Evolutionary conservation across 139 green algal species (phyloP).

Genomic region (Haematococcus lacustris): DNA sequence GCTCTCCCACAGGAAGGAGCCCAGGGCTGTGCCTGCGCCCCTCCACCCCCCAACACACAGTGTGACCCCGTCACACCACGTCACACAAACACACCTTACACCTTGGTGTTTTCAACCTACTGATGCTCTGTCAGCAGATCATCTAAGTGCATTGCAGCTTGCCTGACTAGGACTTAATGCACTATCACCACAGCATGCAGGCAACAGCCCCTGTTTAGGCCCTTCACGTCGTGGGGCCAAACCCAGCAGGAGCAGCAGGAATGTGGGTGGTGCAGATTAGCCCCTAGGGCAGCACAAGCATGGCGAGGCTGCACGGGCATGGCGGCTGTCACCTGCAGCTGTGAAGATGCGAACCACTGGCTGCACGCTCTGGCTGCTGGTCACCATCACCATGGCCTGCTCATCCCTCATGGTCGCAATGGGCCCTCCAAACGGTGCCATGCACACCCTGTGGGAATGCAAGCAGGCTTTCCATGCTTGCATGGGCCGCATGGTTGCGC

Average conservation of each 20-base stretch:
- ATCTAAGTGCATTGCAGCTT: not conserved
- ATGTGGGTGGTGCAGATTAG: not conserved
- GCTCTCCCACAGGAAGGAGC: constrained; percentile 62
- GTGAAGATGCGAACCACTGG: constrained; percentile 65
- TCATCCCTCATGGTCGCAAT: constrained; percentile 79
- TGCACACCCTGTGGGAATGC: constrained; percentile 40
- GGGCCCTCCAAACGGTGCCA: constrained; percentile 62
- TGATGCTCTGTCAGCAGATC: not conserved
- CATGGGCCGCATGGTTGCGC: too few species aligned
- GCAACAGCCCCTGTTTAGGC: not conserved
- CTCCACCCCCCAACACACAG: not conserved
- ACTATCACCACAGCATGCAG: not conserved
- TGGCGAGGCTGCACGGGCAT: not conserved
- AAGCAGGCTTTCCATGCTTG: too few species aligned
- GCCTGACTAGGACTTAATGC: not conserved
- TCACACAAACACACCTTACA: not conserved
- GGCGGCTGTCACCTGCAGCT: constrained; percentile 20
- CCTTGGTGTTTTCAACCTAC: not conserved
- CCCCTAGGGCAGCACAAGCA: not conserved
- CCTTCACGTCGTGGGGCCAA: not conserved
- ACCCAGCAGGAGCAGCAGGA: not conserved
- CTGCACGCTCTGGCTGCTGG: constrained; percentile 11
- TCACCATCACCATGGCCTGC: constrained; percentile 60
- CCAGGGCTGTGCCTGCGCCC: constrained; percentile 25
- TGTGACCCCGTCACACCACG: too few species aligned